Base-by-base conservation (phyloP, 2,329 filamentous ascomycete genomes). In the Nemania abortiva region DNA sequence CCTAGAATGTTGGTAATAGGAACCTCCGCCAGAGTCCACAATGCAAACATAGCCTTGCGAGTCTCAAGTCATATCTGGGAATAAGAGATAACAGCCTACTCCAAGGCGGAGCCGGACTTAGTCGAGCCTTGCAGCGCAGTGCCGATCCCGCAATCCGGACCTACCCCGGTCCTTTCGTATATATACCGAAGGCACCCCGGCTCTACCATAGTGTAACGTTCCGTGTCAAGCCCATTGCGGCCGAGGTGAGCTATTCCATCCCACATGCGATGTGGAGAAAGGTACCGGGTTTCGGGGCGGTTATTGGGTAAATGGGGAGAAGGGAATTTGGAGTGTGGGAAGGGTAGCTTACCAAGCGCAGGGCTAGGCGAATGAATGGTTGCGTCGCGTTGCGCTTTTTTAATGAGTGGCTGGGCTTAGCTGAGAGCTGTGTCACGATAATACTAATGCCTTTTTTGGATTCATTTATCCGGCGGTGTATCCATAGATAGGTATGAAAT, bases 331-430 rank as follows among this genome's bases (percentile, higher is more conserved):
- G 49, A n/a, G 47, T 24, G 50, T 61, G 42, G 47, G 63, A 37
- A 60, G 42, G 59, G 45, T 10, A 64, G 66, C 62, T 70, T 69
- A 65, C 53, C 62, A 69, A 69, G 66, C 56, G 39, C 47, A 66
- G 66, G 55, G 55, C 66, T 62, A 52, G 39, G 63, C 66, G 56
- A 56, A 56, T 62, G 45, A 66, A 62, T 56, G 62, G 58, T 22
- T 53, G 47, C 52, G 57, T 63, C 62, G 53, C 47, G 24, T n/a
- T 52, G 49, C 49, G 34, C 54, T 49, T 45, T 34, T 54, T 65
- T 65, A 42, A 61, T 62, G 63, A 50, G 56, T 65, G 69, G 66
- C 63, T 71, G 63, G 56, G 57, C 66, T 69, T 65, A 66, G 66
- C 66, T 67, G 69, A 64, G 63, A 71, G 63, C 49, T 63, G 66